phyloP scores from a whole-genome alignment of 306 rosid species.

The Hippophae gyantsensis region DNA sequence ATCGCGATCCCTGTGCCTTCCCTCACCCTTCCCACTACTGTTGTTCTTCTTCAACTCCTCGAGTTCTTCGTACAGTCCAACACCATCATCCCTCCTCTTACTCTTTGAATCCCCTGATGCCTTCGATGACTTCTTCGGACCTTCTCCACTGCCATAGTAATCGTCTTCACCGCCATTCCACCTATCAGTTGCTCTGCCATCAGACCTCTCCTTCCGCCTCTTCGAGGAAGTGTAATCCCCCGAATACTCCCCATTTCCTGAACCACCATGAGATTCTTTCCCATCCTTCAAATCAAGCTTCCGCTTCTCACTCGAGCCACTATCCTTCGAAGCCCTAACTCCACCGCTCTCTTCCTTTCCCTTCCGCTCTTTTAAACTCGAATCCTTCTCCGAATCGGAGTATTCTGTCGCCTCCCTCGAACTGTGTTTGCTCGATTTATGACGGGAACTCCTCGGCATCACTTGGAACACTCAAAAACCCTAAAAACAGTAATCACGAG shows the following conservation, averaged over 20 bases:
- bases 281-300: slow-evolving; percentile 66
- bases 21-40: slow-evolving; percentile 52
- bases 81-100: slow-evolving; percentile 60
- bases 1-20: slow-evolving; percentile 69
- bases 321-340: slow-evolving; percentile 58
- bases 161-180: slow-evolving; percentile 88
- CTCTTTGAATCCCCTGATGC: slow-evolving; percentile 58
- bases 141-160: slow-evolving; percentile 33
- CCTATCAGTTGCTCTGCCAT: slow-evolving; percentile 64
- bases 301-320: slow-evolving; percentile 60
- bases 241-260: slow-evolving; percentile 55
- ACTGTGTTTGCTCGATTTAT: slow-evolving; percentile 89
- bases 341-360: slow-evolving; percentile 48
- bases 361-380: slow-evolving; percentile 67
- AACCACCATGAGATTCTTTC: slow-evolving; percentile 32
- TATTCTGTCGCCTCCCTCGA: slow-evolving; percentile 67
- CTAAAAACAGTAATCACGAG: slow-evolving; percentile 12
- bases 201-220: slow-evolving; percentile 66
- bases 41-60: slow-evolving; percentile 59
- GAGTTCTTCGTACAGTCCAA: slow-evolving; percentile 55
- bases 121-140: slow-evolving; percentile 55
- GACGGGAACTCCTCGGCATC: slow-evolving; percentile 98
- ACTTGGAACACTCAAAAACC: slow-evolving; percentile 33
- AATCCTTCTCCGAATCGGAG: slow-evolving; percentile 89
- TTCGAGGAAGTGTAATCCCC: slow-evolving; percentile 67